Conservation (phyloP, 2,329 filamentous ascomycete genomes). For the Pestalotiopsis sp. region DNA sequence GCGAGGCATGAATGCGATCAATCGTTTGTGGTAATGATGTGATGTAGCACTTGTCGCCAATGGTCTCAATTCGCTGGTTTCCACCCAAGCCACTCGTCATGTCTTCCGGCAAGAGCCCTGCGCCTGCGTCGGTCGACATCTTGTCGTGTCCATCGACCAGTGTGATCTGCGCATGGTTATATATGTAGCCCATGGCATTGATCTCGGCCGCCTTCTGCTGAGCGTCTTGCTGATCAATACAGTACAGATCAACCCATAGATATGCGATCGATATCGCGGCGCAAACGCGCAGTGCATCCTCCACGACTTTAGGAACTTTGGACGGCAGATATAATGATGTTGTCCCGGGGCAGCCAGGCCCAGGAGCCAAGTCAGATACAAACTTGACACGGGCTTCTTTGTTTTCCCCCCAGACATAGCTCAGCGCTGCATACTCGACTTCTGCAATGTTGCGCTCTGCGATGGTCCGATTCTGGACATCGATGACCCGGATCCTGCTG, state of each 20-base stretch:
- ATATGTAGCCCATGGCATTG: slow-evolving; percentile 6
- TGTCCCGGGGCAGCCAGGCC: background rate
- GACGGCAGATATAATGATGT: background rate
- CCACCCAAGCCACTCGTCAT: background rate
- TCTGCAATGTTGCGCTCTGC: background rate
- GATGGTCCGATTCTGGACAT: background rate
- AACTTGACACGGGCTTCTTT: background rate
- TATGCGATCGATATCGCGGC: background rate
- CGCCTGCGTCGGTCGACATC: background rate
- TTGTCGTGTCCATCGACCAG: background rate
- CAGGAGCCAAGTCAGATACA: background rate
- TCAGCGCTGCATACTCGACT: slow-evolving; percentile 3
- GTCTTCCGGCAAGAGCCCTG: background rate
- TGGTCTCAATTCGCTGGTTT: background rate
- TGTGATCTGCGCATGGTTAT: background rate
- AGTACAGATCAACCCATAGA: slow-evolving; percentile 2
- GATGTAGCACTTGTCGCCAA: background rate
- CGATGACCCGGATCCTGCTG: background rate
- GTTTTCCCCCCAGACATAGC: background rate
- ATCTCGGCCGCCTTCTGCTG: background rate
- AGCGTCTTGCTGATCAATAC: background rate
- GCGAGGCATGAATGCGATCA: background rate
- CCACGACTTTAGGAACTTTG: background rate
- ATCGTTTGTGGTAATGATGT: background rate
- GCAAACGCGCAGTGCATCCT: background rate